Percentiles rank a stretch among this genome's conserved stretches.
phyloP scores from a whole-genome alignment of 1,284 basidiomycete species.

The Ganoderma meredithae region DNA sequence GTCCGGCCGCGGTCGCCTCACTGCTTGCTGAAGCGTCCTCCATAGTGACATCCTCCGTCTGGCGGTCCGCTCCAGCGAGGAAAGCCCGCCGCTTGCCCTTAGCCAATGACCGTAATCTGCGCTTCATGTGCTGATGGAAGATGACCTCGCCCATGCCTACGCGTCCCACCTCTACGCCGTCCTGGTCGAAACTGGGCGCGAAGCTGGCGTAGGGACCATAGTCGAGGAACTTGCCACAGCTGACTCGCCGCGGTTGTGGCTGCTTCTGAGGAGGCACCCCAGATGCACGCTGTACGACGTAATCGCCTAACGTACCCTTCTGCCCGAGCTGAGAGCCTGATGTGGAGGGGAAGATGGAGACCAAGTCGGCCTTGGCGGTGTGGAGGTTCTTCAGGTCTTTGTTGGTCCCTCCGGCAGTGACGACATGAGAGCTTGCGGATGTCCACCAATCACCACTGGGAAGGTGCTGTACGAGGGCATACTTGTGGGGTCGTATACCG shows the following conservation, averaged over 20 bases:
- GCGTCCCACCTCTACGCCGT: conserved; percentile 70
- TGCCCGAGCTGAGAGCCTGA: conserved; percentile 46
- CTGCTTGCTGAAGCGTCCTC: conserved; percentile 18
- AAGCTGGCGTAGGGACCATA: conserved; percentile 79
- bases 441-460: conserved; percentile 81
- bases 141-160: conserved; percentile 64
- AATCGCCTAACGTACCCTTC: conserved; percentile 46
- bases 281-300: conserved; percentile 37
- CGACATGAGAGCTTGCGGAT: conserved; percentile 63
- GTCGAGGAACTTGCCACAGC: conserved; percentile 73
- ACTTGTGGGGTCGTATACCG: conserved; percentile 51
- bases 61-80: conserved; percentile 15
- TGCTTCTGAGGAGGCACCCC: conserved; percentile 45
- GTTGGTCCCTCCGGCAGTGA: conserved; percentile 41
- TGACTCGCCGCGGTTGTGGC: conserved; percentile 58
- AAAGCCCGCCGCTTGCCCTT: conserved; percentile 38
- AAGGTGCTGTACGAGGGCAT: conserved; percentile 79
- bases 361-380: conserved; percentile 76
- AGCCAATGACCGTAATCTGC: conserved; percentile 31
- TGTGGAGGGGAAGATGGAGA: conserved; percentile 71
- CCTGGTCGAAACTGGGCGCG: conserved; percentile 79
- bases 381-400: conserved; percentile 57
- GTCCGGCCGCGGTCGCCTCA: not conserved
- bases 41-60: conserved; percentile 26
- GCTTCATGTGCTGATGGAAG: conserved; percentile 45